Evolutionary conservation across 352 stramenopile species (phyloP).

Genomic region (Phytophthora quininea): DNA sequence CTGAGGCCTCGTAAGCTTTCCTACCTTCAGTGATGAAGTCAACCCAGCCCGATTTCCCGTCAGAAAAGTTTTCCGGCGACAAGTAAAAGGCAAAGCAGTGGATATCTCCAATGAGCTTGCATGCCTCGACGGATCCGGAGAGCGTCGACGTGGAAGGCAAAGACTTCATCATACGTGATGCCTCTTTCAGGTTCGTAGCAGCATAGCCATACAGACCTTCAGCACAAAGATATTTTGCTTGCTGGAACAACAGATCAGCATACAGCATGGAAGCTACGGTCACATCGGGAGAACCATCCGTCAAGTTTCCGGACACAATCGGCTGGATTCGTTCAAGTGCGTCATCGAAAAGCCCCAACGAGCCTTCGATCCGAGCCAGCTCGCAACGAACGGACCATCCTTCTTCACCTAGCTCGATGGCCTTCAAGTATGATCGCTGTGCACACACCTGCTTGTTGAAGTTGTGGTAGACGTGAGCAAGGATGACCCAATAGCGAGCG

Average conservation of each 20-base stretch:
- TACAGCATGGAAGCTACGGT: conserved; percentile 63
- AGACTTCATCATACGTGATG: conserved; percentile 54
- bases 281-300: conserved; percentile 25
- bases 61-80: conserved; percentile 65
- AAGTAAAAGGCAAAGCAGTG: conserved; percentile 87
- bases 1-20: conserved; percentile 58
- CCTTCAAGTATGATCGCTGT: conserved; percentile 80
- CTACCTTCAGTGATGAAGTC: conserved; percentile 62
- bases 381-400: conserved; percentile 79
- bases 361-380: conserved; percentile 80
- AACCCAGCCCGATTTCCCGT: conserved; percentile 50
- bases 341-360: conserved; percentile 71
- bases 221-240: conserved; percentile 77
- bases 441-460: conserved; percentile 83
- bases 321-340: conserved; percentile 64
- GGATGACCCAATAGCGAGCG: conserved; percentile 67
- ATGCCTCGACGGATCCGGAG: conserved; percentile 40
- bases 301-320: conserved; percentile 36
- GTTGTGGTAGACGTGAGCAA: conserved; percentile 82
- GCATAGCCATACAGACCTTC: conserved; percentile 79
- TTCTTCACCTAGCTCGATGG: conserved; percentile 71
- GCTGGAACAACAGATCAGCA: conserved; percentile 72
- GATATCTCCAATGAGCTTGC: conserved; percentile 83
- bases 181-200: conserved; percentile 63
- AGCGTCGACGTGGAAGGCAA: conserved; percentile 35